phyloP scores from a whole-genome alignment of 345 rosid species.

The Carallia brachiata region DNA sequence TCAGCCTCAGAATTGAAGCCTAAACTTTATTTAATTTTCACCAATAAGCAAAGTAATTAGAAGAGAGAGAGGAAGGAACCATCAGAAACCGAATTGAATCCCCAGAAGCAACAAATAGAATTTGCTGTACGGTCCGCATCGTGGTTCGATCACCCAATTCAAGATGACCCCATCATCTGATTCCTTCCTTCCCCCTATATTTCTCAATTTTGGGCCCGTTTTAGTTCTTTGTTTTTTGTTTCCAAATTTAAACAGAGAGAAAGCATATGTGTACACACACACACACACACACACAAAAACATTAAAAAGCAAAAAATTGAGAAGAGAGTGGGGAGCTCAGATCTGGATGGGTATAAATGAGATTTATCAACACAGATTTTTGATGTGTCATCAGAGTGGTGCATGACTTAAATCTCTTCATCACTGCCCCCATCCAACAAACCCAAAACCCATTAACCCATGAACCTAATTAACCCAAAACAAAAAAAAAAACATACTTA shows the following conservation, averaged over 20 bases:
- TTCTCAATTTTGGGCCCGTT: background rate
- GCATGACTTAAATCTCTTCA: conserved; percentile 54
- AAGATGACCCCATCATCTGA: conserved; percentile 41
- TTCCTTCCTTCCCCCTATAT: background rate
- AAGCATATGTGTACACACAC: too few relatives aligned
- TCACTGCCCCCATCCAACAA: conserved; percentile 32
- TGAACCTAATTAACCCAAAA: background rate
- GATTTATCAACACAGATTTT: conserved; percentile 43
- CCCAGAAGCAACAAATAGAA: conserved; percentile 32
- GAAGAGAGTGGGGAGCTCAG: conserved; percentile 36
- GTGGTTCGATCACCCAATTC: conserved; percentile 33
- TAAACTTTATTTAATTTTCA: too few relatives aligned
- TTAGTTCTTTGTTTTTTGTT: too few relatives aligned
- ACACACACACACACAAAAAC: too few relatives aligned
- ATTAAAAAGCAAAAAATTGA: background rate
- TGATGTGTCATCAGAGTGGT: conserved; percentile 45
- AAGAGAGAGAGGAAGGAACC: conserved; percentile 22
- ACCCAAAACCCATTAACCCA: background rate
- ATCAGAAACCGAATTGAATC: conserved; percentile 55
- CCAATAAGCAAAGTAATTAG: too few relatives aligned
- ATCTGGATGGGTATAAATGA: conserved; percentile 39
- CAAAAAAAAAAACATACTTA: too few relatives aligned
- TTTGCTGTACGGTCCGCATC: conserved; percentile 59
- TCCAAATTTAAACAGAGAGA: too few relatives aligned
- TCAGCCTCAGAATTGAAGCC: too few relatives aligned